Conservation (phyloP, 1,139 yeast genomes). For the Protomyces arabidopsidicola region DNA sequence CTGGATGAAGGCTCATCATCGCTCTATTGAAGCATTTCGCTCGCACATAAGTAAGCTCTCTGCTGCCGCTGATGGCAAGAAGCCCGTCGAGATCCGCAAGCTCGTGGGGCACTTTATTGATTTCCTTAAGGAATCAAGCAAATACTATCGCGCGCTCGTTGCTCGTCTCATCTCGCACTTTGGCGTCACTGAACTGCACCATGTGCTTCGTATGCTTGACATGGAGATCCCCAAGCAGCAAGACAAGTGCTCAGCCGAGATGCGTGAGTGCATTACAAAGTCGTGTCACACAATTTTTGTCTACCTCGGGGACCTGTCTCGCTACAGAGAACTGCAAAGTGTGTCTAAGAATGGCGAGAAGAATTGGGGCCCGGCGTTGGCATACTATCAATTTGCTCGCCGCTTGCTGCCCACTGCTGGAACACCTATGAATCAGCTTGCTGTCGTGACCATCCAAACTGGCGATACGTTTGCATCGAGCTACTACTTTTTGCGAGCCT, state of each 20-base stretch:
- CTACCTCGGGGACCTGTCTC: conserved; percentile 34
- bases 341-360: conserved; percentile 26
- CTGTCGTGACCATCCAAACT: conserved; percentile 31
- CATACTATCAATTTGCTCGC: conserved; percentile 32
- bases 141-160: conserved; percentile 30
- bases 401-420: conserved; percentile 32
- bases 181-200: conserved; percentile 28
- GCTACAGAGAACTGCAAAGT: conserved; percentile 33
- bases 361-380: conserved; percentile 33
- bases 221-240: conserved; percentile 7
- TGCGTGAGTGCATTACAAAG: conserved; percentile 21
- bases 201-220: conserved; percentile 27
- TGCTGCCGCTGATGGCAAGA: conserved; percentile 8
- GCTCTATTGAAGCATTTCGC: conserved; percentile 31
- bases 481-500: conserved; percentile 33
- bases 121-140: conserved; percentile 30
- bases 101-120: conserved; percentile 29
- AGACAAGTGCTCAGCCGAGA: neutral
- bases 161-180: conserved; percentile 27
- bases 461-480: conserved; percentile 31
- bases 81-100: conserved; percentile 31
- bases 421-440: conserved; percentile 34
- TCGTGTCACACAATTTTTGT: conserved; percentile 31
- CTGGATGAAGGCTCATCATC: conserved; percentile 31
- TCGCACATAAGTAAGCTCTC: conserved; percentile 29